Conservation (phyloP, 192 early-diverging fungal species). For the Backusella macrospora region DNA sequence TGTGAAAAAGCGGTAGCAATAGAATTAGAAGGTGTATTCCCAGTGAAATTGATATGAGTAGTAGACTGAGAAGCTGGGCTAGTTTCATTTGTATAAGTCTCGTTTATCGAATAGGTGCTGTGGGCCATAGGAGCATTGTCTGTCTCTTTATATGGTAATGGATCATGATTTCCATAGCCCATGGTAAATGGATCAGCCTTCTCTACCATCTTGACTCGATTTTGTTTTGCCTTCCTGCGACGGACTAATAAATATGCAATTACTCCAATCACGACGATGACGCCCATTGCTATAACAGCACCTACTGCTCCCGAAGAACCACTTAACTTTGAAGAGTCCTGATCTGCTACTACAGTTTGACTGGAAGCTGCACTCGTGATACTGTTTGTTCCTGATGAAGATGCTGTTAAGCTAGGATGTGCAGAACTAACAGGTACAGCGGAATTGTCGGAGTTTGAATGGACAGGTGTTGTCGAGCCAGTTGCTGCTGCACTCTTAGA, state of each 20-base stretch:
- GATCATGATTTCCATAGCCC: constrained; percentile 32
- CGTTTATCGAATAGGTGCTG: not conserved
- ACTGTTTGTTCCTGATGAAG: constrained; percentile 1
- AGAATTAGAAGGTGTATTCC: not conserved
- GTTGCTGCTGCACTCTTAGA: not conserved
- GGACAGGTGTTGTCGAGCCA: not conserved
- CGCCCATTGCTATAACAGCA: constrained; percentile 31
- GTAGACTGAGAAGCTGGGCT: not conserved
- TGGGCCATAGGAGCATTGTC: not conserved
- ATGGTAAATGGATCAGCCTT: constrained; percentile 34
- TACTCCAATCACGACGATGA: constrained; percentile 27
- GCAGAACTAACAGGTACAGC: not conserved
- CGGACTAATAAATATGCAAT: constrained; percentile 30
- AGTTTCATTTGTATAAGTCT: constrained; percentile 5
- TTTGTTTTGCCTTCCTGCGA: constrained; percentile 7
- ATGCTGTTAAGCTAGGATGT: not conserved
- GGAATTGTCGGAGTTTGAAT: not conserved
- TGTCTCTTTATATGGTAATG: constrained; percentile 6
- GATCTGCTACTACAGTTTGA: not conserved
- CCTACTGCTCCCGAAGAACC: constrained; percentile 36
- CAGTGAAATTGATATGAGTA: not conserved
- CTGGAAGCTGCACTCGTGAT: not conserved
- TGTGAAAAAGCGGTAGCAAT: not conserved
- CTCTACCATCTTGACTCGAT: not conserved
- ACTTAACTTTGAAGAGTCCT: constrained; percentile 3